phyloP scores from a whole-genome alignment of 2,329 filamentous ascomycete species.

The Penicillium sp. region DNA sequence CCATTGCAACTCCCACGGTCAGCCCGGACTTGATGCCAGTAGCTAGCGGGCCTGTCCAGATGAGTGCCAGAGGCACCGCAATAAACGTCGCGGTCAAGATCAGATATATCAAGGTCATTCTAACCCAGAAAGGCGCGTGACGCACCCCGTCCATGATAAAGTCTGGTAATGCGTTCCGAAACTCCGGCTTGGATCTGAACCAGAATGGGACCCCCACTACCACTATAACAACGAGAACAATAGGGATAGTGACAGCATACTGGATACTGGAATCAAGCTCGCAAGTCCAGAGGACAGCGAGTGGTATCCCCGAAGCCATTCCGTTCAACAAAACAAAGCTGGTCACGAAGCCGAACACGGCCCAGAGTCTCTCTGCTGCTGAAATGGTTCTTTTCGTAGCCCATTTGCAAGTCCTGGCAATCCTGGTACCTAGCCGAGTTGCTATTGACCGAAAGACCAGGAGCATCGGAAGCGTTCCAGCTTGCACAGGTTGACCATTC shows the following conservation, averaged over 20 bases:
- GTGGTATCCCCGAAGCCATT: not conserved
- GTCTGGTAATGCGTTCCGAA: not conserved
- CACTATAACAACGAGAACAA: not conserved
- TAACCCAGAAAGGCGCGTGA: not conserved
- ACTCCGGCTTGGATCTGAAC: not conserved
- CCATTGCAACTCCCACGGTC: not conserved
- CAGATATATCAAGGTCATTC: not conserved
- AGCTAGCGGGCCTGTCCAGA: slow-evolving; percentile 1
- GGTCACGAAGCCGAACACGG: not conserved
- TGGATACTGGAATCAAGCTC: not conserved
- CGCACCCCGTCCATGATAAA: not conserved
- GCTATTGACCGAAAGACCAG: not conserved
- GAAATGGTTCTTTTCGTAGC: not conserved
- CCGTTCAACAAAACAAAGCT: not conserved
- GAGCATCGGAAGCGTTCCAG: slow-evolving; percentile 1
- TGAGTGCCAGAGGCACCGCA: not conserved
- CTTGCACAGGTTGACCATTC: slow-evolving; percentile 1
- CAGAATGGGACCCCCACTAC: not conserved
- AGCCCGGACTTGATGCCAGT: slow-evolving; percentile 1
- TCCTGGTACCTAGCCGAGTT: not conserved
- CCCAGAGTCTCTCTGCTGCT: not conserved
- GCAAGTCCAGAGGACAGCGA: not conserved
- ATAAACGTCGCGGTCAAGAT: not conserved
- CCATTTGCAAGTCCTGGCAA: not conserved
- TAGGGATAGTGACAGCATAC: not conserved